A percentile compares a stretch with the other conserved stretches of the same genome.
Conservation (phyloP, 2,329 filamentous ascomycete species). For the Lecanicillium sp. region DNA sequence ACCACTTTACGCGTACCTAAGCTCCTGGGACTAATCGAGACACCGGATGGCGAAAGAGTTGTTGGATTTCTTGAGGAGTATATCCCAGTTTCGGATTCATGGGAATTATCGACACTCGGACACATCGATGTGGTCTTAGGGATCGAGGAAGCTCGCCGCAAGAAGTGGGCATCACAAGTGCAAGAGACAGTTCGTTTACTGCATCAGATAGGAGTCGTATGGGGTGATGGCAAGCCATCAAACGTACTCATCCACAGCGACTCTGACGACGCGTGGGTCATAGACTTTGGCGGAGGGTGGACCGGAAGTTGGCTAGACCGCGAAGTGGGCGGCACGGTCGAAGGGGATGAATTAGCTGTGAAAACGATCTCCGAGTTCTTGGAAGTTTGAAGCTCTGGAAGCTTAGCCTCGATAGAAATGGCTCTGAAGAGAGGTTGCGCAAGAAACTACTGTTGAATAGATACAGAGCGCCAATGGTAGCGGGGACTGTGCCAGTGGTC, state of each 20-base stretch:
- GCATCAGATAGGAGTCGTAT: constrained; percentile 19
- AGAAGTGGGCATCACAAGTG: constrained; percentile 5
- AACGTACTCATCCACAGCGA: constrained; percentile 28
- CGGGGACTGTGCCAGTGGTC: too few species aligned
- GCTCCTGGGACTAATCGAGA: constrained; percentile 11
- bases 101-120: not conserved
- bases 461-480: too few species aligned
- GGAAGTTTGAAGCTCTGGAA: too few species aligned
- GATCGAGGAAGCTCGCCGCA: constrained; percentile 1
- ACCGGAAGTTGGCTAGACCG: constrained; percentile 30
- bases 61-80: constrained; percentile 11
- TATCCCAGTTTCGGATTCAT: constrained; percentile 3
- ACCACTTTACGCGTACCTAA: constrained; percentile 11
- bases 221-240: constrained; percentile 19
- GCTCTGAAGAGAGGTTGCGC: too few species aligned
- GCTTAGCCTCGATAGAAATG: too few species aligned
- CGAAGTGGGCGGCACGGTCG: constrained; percentile 23
- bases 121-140: constrained; percentile 5
- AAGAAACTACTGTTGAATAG: too few species aligned
- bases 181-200: constrained; percentile 10
- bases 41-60: constrained; percentile 8
- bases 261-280: constrained; percentile 24
- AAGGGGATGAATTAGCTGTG: constrained; percentile 19
- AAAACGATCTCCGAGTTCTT: constrained; percentile 2
- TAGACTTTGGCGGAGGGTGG: constrained; percentile 29